Evolutionary conservation across 176 grass and related monocot genomes (phyloP).

Genomic region (Oryza australiensis): DNA sequence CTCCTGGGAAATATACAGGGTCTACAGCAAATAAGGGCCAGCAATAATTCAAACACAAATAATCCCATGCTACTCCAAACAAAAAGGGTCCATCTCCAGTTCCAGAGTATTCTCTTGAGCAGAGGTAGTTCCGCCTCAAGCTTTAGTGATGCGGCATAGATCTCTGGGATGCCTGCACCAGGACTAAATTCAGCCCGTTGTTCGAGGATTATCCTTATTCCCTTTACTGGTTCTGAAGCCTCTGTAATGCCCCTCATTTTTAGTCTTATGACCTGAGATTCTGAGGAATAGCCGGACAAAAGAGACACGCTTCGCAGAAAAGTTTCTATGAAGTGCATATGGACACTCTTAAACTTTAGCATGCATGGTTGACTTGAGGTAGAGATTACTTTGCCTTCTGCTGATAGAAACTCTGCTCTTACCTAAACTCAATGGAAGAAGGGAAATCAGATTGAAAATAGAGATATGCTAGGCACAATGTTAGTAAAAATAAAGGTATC

Average conservation of each 20-base stretch:
- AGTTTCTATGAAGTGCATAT: slow-evolving; percentile 81
- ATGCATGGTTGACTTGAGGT: slow-evolving; percentile 75
- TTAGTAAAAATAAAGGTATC: background rate
- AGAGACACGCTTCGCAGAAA: slow-evolving; percentile 73
- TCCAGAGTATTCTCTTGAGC: slow-evolving; percentile 80
- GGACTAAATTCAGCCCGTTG: slow-evolving; percentile 76
- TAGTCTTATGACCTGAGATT: slow-evolving; percentile 74
- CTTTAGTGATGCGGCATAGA: slow-evolving; percentile 65
- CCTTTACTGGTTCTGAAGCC: slow-evolving; percentile 57
- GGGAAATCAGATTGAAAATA: background rate
- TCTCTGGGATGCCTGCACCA: slow-evolving; percentile 79
- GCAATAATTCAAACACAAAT: slow-evolving; percentile 64
- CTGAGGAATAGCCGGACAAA: slow-evolving; percentile 74
- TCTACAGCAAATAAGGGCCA: slow-evolving; percentile 69
- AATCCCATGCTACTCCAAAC: slow-evolving; percentile 82
- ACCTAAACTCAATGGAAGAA: slow-evolving; percentile 52
- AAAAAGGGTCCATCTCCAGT: slow-evolving; percentile 87
- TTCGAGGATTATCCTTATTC: slow-evolving; percentile 68
- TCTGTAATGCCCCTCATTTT: slow-evolving; percentile 66
- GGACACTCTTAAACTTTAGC: slow-evolving; percentile 90
- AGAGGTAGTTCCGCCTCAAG: slow-evolving; percentile 83
- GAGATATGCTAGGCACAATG: background rate
- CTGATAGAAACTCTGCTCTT: slow-evolving; percentile 67
- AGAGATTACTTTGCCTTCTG: slow-evolving; percentile 52
- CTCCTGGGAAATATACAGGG: slow-evolving; percentile 69